Evolutionary conservation across 176 grass and related monocot species (phyloP), one percentile per base, ranked within the genome.

Genomic region (Guadua angustifolia): DNA sequence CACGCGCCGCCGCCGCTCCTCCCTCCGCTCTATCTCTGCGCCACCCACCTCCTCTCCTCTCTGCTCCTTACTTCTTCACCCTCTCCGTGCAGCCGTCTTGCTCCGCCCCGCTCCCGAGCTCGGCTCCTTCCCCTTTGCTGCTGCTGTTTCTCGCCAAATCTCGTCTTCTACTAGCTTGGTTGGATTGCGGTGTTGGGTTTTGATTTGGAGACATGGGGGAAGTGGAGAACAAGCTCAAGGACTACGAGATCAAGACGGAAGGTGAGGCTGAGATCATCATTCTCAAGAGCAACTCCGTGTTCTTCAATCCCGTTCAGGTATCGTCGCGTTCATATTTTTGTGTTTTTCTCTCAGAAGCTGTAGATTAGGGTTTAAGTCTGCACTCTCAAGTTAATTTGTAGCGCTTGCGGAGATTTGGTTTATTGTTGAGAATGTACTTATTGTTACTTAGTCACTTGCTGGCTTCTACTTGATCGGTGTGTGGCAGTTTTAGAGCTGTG

Each of bases 231-330:
- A 88, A 83, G 75, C 87, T 94, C 32, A 82, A 89, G 81, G 88
- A 87, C 79, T 99, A 92, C 25, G 78, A 90, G 45, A 83, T 99
- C 26, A 86, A 85, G 72, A 94, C 76, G 78, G 96, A 99, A 64
- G 96, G 96, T 32, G 96, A 99, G 71, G 96, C 96, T 8, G 89
- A 99, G 84, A 99, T 99, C 52, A 89, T 95, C 26, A 81, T 94
- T 83, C 86, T 88, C 53, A 90, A 77, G 64, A 92, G 78, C 39
- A 95, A 94, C 83, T 81, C 83, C 44, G 96, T 99, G 66, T 95
- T 99, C 89, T 98, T 83, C 74, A 95, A 98, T 75, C 92, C 92
- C 42, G 89, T 94, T 6, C 96, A 98, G 93, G 96, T 97, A 40
- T 52, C 25, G 4, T 16, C 3, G 17, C 58, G 62, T 80, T n/a